These are phyloP conservation scores for Nymphaea colorata DNA, from an alignment of 164 flowering plant species.

Conservation along the genomic window DNA sequence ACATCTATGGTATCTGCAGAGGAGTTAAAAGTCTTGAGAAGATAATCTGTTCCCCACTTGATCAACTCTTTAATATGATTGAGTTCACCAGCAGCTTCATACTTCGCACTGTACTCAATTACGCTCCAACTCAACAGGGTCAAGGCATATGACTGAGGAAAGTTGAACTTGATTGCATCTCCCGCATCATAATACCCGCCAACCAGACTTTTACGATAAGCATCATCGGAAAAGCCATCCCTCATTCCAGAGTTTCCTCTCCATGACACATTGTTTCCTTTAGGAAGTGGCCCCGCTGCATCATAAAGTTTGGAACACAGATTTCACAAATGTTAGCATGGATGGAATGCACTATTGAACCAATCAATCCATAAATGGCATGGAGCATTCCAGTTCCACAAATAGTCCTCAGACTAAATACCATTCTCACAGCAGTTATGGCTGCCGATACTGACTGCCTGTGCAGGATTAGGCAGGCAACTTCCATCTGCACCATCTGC, in stretches of 20 bases:
- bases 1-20: conserved; percentile 54
- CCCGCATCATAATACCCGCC: conserved; percentile 79
- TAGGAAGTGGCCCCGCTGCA: conserved; percentile 46
- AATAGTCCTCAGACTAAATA: background rate
- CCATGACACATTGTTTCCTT: conserved; percentile 24
- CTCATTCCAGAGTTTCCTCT: conserved; percentile 46
- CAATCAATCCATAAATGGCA: background rate
- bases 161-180: conserved; percentile 49
- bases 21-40: conserved; percentile 38
- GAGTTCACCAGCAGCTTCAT: conserved; percentile 37
- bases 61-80: conserved; percentile 51
- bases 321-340: no score
- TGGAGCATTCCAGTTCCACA: background rate
- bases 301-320: background rate
- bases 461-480: no score
- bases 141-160: conserved; percentile 48
- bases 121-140: conserved; percentile 68
- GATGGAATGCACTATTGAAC: background rate
- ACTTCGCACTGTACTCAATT: conserved; percentile 52
- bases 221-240: conserved; percentile 29
- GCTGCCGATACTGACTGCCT: no score
- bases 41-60: conserved; percentile 66
- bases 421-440: no score
- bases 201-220: conserved; percentile 23
- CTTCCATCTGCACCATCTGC: no score